Conservation (phyloP, 2,329 filamentous ascomycete genomes). For the Cadophora sp. region DNA sequence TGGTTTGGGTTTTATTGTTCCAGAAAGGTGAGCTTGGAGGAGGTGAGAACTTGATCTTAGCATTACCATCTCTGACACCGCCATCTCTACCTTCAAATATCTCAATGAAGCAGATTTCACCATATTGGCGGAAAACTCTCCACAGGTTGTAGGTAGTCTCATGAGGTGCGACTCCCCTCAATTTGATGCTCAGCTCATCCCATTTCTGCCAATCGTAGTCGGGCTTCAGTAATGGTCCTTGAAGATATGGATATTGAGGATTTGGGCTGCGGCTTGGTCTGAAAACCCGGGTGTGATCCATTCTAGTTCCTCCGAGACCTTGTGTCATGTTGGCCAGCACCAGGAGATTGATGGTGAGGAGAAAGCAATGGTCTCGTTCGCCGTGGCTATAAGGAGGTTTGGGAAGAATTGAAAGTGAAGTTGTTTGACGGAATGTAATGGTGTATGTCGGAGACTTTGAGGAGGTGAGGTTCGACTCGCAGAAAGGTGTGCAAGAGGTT, state of each 20-base stretch:
- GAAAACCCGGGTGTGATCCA: conserved; percentile 4
- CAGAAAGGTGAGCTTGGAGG: conserved; percentile 61
- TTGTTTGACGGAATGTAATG: neutral
- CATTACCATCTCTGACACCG: conserved; percentile 44
- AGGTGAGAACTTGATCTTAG: conserved; percentile 63
- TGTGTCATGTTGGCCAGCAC: neutral
- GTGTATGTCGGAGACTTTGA: neutral
- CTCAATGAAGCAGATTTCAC: conserved; percentile 62
- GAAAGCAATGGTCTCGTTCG: neutral
- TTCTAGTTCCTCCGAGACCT: neutral
- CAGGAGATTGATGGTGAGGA: neutral
- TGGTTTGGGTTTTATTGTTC: conserved; percentile 36
- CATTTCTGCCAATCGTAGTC: conserved; percentile 46
- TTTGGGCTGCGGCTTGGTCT: neutral
- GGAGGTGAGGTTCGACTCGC: neutral
- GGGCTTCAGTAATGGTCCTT: conserved; percentile 10
- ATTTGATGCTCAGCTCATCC: conserved; percentile 39
- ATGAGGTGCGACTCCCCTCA: conserved; percentile 45
- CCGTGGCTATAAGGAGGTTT: neutral
- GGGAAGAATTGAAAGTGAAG: neutral
- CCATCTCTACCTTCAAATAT: conserved; percentile 54
- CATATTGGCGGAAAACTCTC: conserved; percentile 58
- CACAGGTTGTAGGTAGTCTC: conserved; percentile 56
- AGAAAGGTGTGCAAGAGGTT: neutral
- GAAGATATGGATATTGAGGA: neutral